These are phyloP conservation scores for Kondoa malvinella DNA, from an alignment of 768 basidiomycete species.

Conservation along the genomic window DNA sequence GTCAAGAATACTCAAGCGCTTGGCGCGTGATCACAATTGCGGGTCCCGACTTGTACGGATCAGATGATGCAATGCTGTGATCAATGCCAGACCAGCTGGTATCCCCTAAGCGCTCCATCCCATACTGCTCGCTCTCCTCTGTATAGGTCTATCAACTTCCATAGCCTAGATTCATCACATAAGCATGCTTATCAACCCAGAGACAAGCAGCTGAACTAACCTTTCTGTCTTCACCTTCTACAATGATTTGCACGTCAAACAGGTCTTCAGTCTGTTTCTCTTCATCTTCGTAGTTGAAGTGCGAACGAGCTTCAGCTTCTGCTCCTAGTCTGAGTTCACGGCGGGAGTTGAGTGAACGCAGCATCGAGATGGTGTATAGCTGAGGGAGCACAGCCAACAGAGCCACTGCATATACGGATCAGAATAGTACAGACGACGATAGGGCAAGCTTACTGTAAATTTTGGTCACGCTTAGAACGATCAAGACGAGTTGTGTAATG, in stretches of 20 bases:
- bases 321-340: not conserved
- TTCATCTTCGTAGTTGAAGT: not conserved
- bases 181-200: too few relatives aligned
- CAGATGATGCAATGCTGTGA: not conserved
- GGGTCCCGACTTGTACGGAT: too few relatives aligned
- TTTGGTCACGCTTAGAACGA: not conserved
- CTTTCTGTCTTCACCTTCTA: not conserved
- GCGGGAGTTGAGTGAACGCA: not conserved
- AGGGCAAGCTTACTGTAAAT: not conserved
- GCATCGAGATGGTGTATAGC: not conserved
- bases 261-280: not conserved
- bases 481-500: not conserved
- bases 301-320: not conserved
- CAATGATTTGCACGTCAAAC: not conserved
- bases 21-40: too few relatives aligned
- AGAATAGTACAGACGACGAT: not conserved
- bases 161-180: too few relatives aligned
- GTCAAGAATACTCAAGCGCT: too few relatives aligned
- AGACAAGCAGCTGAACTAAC: too few relatives aligned
- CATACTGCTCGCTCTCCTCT: too few relatives aligned
- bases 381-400: not conserved
- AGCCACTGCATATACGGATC: not conserved
- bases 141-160: too few relatives aligned
- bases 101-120: too few relatives aligned
- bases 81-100: not conserved